phyloP scores from a whole-genome alignment of 2,329 filamentous ascomycete genomes.

The Aureobasidium sp. region DNA sequence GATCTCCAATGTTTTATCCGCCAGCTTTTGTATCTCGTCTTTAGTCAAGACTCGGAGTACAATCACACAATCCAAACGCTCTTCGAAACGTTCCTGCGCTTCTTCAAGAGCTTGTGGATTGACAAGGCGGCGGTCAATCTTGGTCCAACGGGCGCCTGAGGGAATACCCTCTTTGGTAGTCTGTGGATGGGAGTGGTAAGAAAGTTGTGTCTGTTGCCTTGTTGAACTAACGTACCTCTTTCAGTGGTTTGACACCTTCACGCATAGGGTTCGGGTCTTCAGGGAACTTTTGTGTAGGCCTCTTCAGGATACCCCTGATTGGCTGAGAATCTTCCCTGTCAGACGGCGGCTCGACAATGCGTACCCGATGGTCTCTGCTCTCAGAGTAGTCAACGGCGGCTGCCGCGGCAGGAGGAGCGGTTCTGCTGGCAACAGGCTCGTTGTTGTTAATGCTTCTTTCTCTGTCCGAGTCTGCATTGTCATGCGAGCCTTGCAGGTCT shows the following conservation, averaged over 20 bases:
- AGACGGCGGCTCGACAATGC: conserved; percentile 64
- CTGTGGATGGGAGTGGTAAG: conserved; percentile 17
- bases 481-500: neutral
- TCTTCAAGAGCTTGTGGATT: conserved; percentile 81
- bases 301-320: conserved; percentile 79
- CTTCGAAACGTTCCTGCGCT: conserved; percentile 86
- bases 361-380: conserved; percentile 34
- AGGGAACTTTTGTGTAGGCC: conserved; percentile 74
- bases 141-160: conserved; percentile 80
- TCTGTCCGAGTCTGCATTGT: conserved; percentile 9
- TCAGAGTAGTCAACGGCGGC: conserved; percentile 14
- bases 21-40: conserved; percentile 85
- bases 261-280: conserved; percentile 77
- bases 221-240: conserved; percentile 48
- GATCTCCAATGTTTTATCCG: conserved; percentile 71
- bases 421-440: neutral
- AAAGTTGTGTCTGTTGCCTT: neutral
- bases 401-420: neutral
- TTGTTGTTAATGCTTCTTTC: neutral
- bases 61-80: conserved; percentile 89
- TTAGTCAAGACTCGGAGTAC: conserved; percentile 79
- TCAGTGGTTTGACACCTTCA: conserved; percentile 89
- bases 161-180: conserved; percentile 35
- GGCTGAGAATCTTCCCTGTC: conserved; percentile 59
- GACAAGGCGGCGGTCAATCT: conserved; percentile 80